Base-by-base conservation (phyloP, 2,329 filamentous ascomycete genomes). In the Ceratocystis smalleyi region DNA sequence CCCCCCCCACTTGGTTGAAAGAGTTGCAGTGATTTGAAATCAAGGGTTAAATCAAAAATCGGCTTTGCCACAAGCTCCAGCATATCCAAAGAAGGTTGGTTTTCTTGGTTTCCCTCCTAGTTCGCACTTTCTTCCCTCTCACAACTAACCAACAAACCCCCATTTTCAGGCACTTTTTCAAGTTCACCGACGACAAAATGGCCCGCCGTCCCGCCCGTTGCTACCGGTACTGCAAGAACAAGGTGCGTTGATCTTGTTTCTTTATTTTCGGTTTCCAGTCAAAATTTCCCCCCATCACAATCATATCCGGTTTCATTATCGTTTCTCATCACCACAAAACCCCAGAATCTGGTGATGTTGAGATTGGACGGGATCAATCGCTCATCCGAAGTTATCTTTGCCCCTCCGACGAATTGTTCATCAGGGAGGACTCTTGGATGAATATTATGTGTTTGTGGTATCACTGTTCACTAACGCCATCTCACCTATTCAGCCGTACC, bases 161-260 rank as follows among this genome's bases (percentile, higher is more conserved):
- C 62, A 66, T 66, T 66, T 66, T 66, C 49, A 66, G 65, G 65
- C 65, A 64, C 62, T 66, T 66, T 40, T 43, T 59, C 67, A 65
- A 68, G 68, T 72, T 70, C 74, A 66, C 62, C 65, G 65, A 64
- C 80, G 84, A 86, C 87, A 91, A 87, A 83, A 99, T 99, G 94
- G 94, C 94, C 77, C 91, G 94, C 81, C 91, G 94, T 88, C 94
- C 94, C 77, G 94, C 94, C 77, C 89, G 94, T 84, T 99, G 94
- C 84, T 99, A 96, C 86, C 88, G 94, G 77, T 99, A 99, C 89
- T 99, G 94, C 91, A 99, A 99, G 90, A 99, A 97, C 88, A 96
- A 96, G 91, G 91, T 95, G 77, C 81, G 87, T 79, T 69, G 61
- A 62, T 67, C 65, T 65, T 67, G 60, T 51, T 60, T 35, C 32